These are phyloP conservation scores for Tylopilus felleus DNA, from an alignment of 768 basidiomycete genomes.

Conservation along the genomic window DNA sequence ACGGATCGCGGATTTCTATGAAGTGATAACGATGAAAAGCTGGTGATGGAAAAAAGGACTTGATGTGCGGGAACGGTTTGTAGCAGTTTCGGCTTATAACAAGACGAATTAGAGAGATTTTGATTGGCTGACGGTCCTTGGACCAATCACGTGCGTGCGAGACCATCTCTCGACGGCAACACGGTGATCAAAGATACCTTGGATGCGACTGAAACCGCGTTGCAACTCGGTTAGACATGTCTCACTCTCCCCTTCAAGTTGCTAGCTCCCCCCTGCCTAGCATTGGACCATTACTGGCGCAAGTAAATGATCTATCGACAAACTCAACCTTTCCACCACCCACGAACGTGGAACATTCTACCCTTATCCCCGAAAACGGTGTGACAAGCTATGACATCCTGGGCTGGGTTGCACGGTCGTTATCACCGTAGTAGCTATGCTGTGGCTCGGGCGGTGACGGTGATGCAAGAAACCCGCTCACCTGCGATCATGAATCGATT, in stretches of 20 bases:
- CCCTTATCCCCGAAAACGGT: not conserved
- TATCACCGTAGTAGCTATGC: not conserved
- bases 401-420: not conserved
- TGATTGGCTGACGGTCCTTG: slow-evolving; percentile 29
- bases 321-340: not conserved
- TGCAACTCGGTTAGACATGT: not conserved
- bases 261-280: not conserved
- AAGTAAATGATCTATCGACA: not conserved
- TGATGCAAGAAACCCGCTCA: too few species aligned
- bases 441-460: too few species aligned
- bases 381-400: not conserved
- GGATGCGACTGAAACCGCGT: too few species aligned
- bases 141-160: not conserved
- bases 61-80: not conserved
- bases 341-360: not conserved
- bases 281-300: not conserved
- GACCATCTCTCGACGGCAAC: too few species aligned
- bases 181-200: too few species aligned
- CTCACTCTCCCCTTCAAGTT: not conserved
- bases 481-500: not conserved
- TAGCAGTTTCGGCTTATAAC: slow-evolving; percentile 5
- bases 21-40: not conserved
- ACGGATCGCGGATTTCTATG: not conserved
- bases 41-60: not conserved
- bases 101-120: slow-evolving; percentile 13